Conservation (phyloP, 257 asterid species). For the Primulina huaijiensis region DNA sequence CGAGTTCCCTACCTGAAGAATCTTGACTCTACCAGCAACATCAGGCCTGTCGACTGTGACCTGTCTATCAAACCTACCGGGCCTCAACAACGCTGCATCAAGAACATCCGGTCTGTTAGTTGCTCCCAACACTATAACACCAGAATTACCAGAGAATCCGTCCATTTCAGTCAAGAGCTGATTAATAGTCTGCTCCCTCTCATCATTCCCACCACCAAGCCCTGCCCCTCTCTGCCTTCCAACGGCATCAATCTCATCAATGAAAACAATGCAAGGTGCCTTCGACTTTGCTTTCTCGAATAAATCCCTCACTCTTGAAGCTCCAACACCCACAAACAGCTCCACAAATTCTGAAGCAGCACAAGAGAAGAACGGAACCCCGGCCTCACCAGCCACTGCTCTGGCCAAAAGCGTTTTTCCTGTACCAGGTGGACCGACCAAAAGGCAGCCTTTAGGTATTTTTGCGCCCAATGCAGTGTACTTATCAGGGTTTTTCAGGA, state of each 20-base stretch:
- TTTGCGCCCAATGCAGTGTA: conserved; percentile 95
- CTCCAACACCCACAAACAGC: conserved; percentile 95
- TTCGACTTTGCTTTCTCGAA: conserved; percentile 91
- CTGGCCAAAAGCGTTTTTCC: conserved; percentile 97
- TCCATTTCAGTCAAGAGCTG: conserved; percentile 99
- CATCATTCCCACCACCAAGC: conserved; percentile 96
- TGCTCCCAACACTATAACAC: conserved; percentile 93
- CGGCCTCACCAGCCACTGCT: conserved; percentile 98
- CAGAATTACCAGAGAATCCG: conserved; percentile 90
- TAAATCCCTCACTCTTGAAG: conserved; percentile 97
- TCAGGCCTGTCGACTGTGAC: conserved; percentile 97
- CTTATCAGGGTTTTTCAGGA: conserved; percentile 91
- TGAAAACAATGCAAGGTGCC: conserved; percentile 97
- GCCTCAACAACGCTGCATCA: conserved; percentile 91
- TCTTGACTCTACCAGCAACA: conserved; percentile 94
- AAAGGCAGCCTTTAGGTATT: conserved; percentile 90
- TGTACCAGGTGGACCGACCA: conserved; percentile 97
- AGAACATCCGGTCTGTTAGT: conserved; percentile 97
- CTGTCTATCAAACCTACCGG: conserved; percentile 95
- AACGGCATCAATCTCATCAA: conserved; percentile 96
- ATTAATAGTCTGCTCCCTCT: conserved; percentile 94
- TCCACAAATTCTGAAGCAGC: conserved; percentile 99
- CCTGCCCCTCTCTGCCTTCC: conserved; percentile 98
- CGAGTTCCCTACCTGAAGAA: conserved; percentile 70
- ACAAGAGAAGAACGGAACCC: conserved; percentile 88